Conservation (phyloP, 768 basidiomycete species). For the Hydnum rufescens region DNA sequence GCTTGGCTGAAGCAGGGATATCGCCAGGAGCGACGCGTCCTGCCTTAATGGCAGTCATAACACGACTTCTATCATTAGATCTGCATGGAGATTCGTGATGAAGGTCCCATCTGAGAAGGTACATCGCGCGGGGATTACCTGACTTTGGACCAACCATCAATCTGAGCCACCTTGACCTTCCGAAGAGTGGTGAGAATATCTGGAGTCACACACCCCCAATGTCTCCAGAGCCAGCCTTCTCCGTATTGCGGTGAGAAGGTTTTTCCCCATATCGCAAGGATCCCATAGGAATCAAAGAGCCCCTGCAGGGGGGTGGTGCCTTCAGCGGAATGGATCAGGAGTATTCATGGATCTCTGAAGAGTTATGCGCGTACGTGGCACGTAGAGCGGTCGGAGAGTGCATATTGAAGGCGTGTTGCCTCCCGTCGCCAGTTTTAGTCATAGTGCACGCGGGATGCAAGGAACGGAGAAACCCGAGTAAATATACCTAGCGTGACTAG, state of each 20-base stretch:
- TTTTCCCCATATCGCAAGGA: not conserved
- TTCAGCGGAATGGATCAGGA: too few relatives aligned
- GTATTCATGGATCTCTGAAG: too few relatives aligned
- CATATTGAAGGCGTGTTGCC: too few relatives aligned
- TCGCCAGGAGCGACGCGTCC: constrained; percentile 31
- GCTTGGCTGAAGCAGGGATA: not conserved
- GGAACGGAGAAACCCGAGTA: too few relatives aligned
- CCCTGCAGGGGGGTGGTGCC: constrained; percentile 1
- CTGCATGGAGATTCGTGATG: constrained; percentile 18
- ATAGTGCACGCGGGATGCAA: too few relatives aligned
- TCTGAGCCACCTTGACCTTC: constrained; percentile 20
- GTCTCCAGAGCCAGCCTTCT: not conserved
- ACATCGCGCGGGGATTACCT: constrained; percentile 22
- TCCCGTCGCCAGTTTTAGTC: too few relatives aligned
- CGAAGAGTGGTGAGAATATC: constrained; percentile 34
- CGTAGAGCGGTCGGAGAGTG: too few relatives aligned
- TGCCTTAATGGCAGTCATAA: constrained; percentile 35
- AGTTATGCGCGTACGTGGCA: too few relatives aligned
- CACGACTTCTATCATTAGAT: constrained; percentile 39
- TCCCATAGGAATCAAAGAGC: not conserved
- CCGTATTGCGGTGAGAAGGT: not conserved
- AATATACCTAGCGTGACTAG: too few relatives aligned
- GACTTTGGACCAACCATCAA: constrained; percentile 33
- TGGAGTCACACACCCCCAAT: constrained; percentile 49
- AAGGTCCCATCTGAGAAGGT: not conserved